These are phyloP conservation scores for Cymbidium sinense DNA, from an alignment of 106 monocot species.

Conservation along the genomic window DNA sequence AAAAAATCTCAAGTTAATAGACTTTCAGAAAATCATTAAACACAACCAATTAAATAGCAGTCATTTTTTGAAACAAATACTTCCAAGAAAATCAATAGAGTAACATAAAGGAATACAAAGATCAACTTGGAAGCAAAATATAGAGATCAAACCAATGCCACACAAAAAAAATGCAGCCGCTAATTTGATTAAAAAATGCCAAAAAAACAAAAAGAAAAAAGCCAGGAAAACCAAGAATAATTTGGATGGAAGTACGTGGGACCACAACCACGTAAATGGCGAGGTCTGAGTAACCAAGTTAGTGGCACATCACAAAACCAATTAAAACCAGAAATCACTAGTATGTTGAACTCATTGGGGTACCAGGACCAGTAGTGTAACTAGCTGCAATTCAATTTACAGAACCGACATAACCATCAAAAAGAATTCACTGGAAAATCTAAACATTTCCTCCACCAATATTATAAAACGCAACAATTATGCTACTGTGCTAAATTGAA, in stretches of 20 bases:
- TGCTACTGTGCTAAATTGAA: not conserved
- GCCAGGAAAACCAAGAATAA: not conserved
- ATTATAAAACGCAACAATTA: constrained; percentile 1
- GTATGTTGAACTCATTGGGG: not conserved
- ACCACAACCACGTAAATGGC: not conserved
- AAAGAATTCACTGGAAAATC: not conserved
- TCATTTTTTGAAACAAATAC: not conserved
- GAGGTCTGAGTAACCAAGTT: not conserved
- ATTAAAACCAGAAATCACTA: not conserved
- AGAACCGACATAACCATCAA: not conserved
- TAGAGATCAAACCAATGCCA: not conserved
- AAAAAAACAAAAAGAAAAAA: not conserved
- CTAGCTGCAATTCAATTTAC: not conserved
- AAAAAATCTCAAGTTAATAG: not conserved
- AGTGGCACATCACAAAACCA: not conserved
- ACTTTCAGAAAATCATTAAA: not conserved
- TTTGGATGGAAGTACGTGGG: not conserved
- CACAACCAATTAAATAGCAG: not conserved
- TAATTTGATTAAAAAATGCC: not conserved
- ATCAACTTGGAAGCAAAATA: not conserved
- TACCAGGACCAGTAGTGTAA: not conserved
- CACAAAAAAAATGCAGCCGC: not conserved
- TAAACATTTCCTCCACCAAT: not conserved
- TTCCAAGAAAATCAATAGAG: not conserved
- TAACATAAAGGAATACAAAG: not conserved